Percentiles rank a stretch among this genome's conserved stretches.
phyloP scores from a whole-genome alignment of 169 alveolate genomes.

The Cryptosporidium parvum region DNA sequence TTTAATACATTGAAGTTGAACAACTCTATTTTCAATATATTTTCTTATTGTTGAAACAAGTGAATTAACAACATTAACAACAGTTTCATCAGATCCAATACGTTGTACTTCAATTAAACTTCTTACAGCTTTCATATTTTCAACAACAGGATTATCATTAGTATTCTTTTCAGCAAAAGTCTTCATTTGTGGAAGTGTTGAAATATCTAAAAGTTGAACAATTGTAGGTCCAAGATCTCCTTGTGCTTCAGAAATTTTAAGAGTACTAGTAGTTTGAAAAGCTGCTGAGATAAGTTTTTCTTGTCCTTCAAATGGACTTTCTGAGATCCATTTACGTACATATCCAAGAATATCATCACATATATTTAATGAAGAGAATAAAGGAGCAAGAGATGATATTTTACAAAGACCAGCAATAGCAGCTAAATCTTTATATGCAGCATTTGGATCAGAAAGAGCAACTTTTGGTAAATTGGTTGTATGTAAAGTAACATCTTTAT shows the following conservation, averaged over 20 bases:
- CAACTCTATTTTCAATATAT: constrained; percentile 67
- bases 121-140: constrained; percentile 69
- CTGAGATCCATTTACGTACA: constrained; percentile 73
- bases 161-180: constrained; percentile 62
- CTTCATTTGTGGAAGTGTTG: constrained; percentile 68
- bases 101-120: constrained; percentile 49
- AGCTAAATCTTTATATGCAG: constrained; percentile 87
- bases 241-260: constrained; percentile 25
- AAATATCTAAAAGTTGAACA: constrained; percentile 52
- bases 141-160: constrained; percentile 66
- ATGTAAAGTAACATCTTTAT: constrained; percentile 88
- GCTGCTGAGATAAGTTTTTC: constrained; percentile 68
- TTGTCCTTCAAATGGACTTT: constrained; percentile 61
- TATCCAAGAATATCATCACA: constrained; percentile 62
- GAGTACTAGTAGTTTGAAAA: constrained; percentile 57
- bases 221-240: constrained; percentile 70
- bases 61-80: constrained; percentile 53
- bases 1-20: constrained; percentile 64
- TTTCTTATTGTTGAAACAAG: constrained; percentile 64
- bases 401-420: constrained; percentile 91
- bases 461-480: constrained; percentile 82
- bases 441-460: constrained; percentile 86
- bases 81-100: constrained; percentile 42
- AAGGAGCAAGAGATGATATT: constrained; percentile 75
- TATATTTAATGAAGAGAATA: constrained; percentile 35